Conservation (phyloP, 495 filamentous ascomycete genomes). For the Staphylotrichum tortipilum region DNA sequence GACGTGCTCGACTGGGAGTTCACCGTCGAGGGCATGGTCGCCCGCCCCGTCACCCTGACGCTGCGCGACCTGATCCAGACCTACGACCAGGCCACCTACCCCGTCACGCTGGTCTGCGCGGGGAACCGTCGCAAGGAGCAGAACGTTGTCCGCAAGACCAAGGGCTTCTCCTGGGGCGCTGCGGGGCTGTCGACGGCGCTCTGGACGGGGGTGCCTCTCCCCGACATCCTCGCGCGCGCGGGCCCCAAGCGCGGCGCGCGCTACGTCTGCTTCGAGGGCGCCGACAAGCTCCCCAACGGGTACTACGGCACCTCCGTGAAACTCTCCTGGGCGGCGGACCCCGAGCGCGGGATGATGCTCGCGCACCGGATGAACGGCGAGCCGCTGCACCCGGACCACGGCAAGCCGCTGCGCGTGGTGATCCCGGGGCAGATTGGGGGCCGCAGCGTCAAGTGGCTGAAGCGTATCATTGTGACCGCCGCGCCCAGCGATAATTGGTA, state of each 20-base stretch:
- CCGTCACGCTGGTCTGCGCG: conserved; percentile 86
- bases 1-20: conserved; percentile 77
- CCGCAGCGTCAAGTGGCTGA: conserved; percentile 92
- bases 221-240: conserved; percentile 62
- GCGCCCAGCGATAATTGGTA: conserved; percentile 91
- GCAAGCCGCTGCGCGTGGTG: conserved; percentile 72
- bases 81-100: conserved; percentile 78
- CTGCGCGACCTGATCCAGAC: conserved; percentile 65
- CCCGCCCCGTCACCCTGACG: conserved; percentile 64
- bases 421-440: conserved; percentile 94
- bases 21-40: conserved; percentile 76
- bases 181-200: conserved; percentile 83
- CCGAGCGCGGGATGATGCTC: conserved; percentile 78
- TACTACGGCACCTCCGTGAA: conserved; percentile 86
- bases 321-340: conserved; percentile 81
- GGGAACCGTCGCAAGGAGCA: conserved; percentile 94
- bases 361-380: conserved; percentile 94
- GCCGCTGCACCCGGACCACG: conserved; percentile 74
- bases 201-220: conserved; percentile 77
- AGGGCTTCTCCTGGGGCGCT: conserved; percentile 94
- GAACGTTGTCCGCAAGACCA: conserved; percentile 82
- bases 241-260: conserved; percentile 61
- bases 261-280: conserved; percentile 91
- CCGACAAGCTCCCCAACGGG: conserved; percentile 83
- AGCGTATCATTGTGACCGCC: conserved; percentile 68